Conservation (phyloP, 176 grass and related monocot species). For the Pharus latifolius region DNA sequence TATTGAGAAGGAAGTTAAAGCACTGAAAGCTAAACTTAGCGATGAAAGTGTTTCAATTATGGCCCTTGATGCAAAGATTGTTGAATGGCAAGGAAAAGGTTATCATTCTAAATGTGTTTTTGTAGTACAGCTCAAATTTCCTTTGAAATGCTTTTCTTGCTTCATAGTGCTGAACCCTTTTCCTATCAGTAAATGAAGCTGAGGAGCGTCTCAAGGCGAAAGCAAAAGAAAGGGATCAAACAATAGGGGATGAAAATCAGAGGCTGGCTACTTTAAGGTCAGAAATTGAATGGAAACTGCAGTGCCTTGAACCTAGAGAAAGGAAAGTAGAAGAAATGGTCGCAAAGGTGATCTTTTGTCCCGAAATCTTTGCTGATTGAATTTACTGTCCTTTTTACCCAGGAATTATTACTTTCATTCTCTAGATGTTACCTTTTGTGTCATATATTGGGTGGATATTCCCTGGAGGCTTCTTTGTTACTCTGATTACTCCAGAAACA, state of each 20-base stretch:
- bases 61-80: conserved; percentile 34
- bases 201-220: conserved; percentile 38
- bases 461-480: not conserved
- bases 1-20: conserved; percentile 79
- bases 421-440: not conserved
- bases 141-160: not conserved
- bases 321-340: conserved; percentile 36
- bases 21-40: conserved; percentile 49
- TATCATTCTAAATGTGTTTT: not conserved
- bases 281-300: conserved; percentile 53
- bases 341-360: conserved; percentile 35
- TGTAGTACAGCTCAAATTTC: conserved; percentile 2
- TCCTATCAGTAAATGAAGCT: conserved; percentile 28
- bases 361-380: not conserved
- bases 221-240: conserved; percentile 50
- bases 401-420: not conserved
- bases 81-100: conserved; percentile 79
- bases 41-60: conserved; percentile 33
- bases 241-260: conserved; percentile 34
- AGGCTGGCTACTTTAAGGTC: conserved; percentile 39
- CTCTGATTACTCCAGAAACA: not conserved
- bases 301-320: conserved; percentile 37
- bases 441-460: too few species aligned
- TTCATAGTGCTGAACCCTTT: not conserved
- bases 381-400: not conserved